Evolutionary conservation across 441 rosid species (phyloP).

Genomic region (Bruguiera hainesii): DNA sequence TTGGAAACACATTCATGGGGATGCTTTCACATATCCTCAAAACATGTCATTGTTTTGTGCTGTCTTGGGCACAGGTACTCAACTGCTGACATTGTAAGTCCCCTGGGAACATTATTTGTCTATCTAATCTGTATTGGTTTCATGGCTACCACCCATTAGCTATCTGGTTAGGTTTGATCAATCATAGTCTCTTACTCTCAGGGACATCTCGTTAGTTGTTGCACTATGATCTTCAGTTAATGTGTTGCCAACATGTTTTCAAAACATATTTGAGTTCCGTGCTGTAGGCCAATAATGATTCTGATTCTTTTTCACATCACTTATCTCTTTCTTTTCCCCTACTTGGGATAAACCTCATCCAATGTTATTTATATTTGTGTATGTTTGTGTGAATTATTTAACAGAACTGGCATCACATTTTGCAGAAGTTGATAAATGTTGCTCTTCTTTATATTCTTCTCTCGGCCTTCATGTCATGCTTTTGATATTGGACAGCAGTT

Average conservation of each 20-base stretch:
- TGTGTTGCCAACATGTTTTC: background rate
- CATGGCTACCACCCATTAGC: background rate
- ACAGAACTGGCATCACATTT: background rate
- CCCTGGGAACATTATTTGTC: constrained; percentile 15
- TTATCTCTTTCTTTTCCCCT: too few relatives aligned
- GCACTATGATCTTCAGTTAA: background rate
- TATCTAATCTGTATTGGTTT: background rate
- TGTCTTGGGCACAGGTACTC: constrained; percentile 72
- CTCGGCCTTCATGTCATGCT: background rate
- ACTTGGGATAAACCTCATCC: too few relatives aligned
- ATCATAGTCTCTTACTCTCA: constrained; percentile 1
- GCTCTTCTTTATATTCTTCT: background rate
- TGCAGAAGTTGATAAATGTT: background rate
- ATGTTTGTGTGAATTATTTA: too few relatives aligned
- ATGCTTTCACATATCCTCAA: constrained; percentile 63
- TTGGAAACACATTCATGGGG: constrained; percentile 74
- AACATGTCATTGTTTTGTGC: constrained; percentile 69
- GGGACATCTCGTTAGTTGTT: background rate
- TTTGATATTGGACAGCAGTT: background rate
- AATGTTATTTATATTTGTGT: too few relatives aligned
- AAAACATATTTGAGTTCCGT: background rate
- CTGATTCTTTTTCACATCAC: background rate
- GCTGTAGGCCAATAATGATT: background rate
- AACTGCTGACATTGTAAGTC: constrained; percentile 68
- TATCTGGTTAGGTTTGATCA: background rate